phyloP scores from a whole-genome alignment of 768 basidiomycete genomes.

The Clathrus columnatus region DNA sequence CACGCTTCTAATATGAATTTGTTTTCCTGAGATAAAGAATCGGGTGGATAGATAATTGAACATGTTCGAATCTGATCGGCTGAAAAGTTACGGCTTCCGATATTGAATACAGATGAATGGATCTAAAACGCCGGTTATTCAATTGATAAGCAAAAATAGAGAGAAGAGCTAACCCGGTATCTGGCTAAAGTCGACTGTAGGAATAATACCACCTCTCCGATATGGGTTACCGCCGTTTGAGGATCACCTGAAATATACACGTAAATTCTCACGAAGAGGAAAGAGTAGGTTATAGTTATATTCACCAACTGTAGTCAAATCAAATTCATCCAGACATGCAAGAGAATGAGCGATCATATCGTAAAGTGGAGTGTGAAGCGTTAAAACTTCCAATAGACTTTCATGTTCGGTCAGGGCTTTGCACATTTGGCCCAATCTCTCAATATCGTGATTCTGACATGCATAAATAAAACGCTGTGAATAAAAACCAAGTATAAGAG shows the following conservation, averaged over 20 bases:
- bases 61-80: constrained; percentile 44
- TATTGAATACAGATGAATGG: constrained; percentile 36
- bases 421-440: constrained; percentile 62
- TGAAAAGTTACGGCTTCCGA: constrained; percentile 38
- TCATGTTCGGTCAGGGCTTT: constrained; percentile 53
- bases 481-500: not conserved
- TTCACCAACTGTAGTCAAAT: constrained; percentile 74
- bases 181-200: constrained; percentile 55
- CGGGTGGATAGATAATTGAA: constrained; percentile 32
- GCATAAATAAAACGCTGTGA: constrained; percentile 51
- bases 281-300: constrained; percentile 14
- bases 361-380: constrained; percentile 56
- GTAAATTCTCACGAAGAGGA: not conserved
- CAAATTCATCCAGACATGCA: constrained; percentile 58
- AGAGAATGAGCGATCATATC: constrained; percentile 58
- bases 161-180: constrained; percentile 42
- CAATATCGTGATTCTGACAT: constrained; percentile 49
- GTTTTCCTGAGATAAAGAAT: constrained; percentile 26
- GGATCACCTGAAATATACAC: constrained; percentile 53
- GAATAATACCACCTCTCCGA: constrained; percentile 75
- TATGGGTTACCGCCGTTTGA: constrained; percentile 68
- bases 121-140: constrained; percentile 32
- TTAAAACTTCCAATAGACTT: constrained; percentile 54
- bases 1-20: constrained; percentile 34
- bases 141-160: not conserved